phyloP scores from a whole-genome alignment of 257 asterid species.

The Solanum bulbocastanum region DNA sequence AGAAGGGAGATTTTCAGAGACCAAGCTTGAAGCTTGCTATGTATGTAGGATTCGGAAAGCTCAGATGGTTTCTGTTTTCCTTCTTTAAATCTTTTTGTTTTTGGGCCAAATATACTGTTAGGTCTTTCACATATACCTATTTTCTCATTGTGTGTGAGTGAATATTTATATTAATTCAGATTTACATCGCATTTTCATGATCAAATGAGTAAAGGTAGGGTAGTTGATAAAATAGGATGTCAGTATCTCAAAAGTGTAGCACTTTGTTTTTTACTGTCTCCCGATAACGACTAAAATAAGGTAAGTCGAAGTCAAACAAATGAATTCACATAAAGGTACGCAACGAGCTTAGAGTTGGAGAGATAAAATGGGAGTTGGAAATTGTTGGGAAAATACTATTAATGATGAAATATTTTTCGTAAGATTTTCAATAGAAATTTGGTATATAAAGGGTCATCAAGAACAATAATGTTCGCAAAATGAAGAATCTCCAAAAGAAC shows the following conservation, averaged over 20 bases:
- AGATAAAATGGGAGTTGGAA: no score
- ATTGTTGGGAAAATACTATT: no score
- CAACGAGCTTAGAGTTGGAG: background rate
- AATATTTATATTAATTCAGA: background rate
- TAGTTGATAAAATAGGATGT: background rate
- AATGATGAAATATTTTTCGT: no score
- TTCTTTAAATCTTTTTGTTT: background rate
- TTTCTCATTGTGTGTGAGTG: background rate
- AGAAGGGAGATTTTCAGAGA: background rate
- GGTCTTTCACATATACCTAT: background rate
- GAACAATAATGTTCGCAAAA: background rate
- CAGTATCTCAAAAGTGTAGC: background rate
- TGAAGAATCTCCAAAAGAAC: background rate
- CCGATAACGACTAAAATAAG: background rate
- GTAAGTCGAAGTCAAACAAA: background rate
- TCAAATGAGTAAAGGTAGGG: background rate
- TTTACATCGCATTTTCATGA: background rate
- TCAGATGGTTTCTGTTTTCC: background rate
- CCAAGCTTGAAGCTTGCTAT: background rate
- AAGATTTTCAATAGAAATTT: no score
- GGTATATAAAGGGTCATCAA: background rate
- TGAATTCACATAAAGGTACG: background rate
- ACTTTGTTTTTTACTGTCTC: background rate
- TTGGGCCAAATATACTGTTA: background rate
- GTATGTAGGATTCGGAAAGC: background rate